Evolutionary conservation across 2,329 filamentous ascomycete species (phyloP), one percentile per base, ranked within the genome.

Genomic region (Alternaria triticina): DNA sequence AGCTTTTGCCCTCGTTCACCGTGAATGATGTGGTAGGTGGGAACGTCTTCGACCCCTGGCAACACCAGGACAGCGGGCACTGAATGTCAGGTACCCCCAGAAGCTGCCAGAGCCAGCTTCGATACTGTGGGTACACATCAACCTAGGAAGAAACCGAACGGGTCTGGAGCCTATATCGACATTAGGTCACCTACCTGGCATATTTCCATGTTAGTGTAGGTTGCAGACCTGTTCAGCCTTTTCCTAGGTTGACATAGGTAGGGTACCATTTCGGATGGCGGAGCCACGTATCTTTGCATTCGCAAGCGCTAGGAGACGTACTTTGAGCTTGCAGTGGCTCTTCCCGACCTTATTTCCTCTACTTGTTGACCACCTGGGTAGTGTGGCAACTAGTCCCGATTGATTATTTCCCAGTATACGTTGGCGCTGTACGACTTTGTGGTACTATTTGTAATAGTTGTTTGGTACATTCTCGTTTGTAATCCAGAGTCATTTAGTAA

Each of bases 1-100:
- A 66, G 25, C 17, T 46, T 1, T 5, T 22, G 20, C 36, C 47
- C 9, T 33, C 23, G 4, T 17, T 43, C 8, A 20, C 30, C 3
- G 13, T 30, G 4, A 36, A 25, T 4, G 28, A 44, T 17, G 22
- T 10, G 5, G n/a, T n/a, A 5, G 22, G 15, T 2, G 25, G 43
- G 2, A 15, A 43, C 9, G 30, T 57, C 9, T 65, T 59, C 20
- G 15, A 11, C 4, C 49, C 54, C 17, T 66, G 57, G 64, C 40
- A 40, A 15, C 50, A 54, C 17, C 46, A 59, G 20, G 27, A 59
- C 10, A 43, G 22, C 15, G 54, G 50, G n/a, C 56, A 54, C 23
- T 28, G 46, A n/a, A 8, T 27, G 6, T 23, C 57, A 15, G 23
- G 40, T 13, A 56, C 22, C 33, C 15, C 20, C 6, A 17, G 52